These are phyloP conservation scores for Tanacetum coccineum DNA, from an alignment of 129 eudicot species.

Conservation along the genomic window DNA sequence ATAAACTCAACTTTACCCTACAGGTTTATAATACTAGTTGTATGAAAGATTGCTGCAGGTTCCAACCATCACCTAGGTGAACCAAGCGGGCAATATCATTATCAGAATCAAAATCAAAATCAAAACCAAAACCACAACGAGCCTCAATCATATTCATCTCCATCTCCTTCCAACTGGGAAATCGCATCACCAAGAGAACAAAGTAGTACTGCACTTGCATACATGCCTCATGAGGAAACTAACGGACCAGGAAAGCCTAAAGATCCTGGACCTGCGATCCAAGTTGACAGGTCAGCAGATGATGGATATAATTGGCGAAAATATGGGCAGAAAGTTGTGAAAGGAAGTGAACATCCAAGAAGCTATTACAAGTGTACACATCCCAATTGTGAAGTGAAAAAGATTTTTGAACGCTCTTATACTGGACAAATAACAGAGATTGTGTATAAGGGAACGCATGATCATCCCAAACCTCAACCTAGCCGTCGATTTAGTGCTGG, in stretches of 20 bases:
- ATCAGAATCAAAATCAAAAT: constrained; percentile 10
- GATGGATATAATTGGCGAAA: constrained; percentile 98
- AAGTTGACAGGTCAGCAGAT: constrained; percentile 74
- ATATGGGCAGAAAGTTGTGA: constrained; percentile 96
- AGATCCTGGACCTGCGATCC: constrained; percentile 47
- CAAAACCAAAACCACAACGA: constrained; percentile 34
- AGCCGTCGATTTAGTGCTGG: constrained; percentile 83
- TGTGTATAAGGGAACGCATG: constrained; percentile 90
- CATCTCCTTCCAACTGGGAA: constrained; percentile 44
- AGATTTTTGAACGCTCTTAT: constrained; percentile 84
- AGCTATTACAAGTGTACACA: constrained; percentile 98
- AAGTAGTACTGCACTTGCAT: constrained; percentile 31
- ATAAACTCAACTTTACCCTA: constrained; percentile 1
- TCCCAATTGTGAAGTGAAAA: constrained; percentile 95
- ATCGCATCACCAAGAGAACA: constrained; percentile 44
- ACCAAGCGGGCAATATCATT: constrained; percentile 34
- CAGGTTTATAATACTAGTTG: constrained; percentile 20
- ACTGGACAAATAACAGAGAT: constrained; percentile 89
- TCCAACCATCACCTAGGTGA: constrained; percentile 46
- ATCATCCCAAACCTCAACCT: constrained; percentile 97
- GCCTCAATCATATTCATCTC: constrained; percentile 44
- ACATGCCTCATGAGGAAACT: constrained; percentile 37
- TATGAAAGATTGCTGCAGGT: constrained; percentile 55
- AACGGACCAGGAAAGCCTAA: constrained; percentile 43
- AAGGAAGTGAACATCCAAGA: constrained; percentile 97